Evolutionary conservation across 2,329 filamentous ascomycete species (phyloP), one percentile per base, ranked within the genome.

Genomic region (Fusarium sp.): DNA sequence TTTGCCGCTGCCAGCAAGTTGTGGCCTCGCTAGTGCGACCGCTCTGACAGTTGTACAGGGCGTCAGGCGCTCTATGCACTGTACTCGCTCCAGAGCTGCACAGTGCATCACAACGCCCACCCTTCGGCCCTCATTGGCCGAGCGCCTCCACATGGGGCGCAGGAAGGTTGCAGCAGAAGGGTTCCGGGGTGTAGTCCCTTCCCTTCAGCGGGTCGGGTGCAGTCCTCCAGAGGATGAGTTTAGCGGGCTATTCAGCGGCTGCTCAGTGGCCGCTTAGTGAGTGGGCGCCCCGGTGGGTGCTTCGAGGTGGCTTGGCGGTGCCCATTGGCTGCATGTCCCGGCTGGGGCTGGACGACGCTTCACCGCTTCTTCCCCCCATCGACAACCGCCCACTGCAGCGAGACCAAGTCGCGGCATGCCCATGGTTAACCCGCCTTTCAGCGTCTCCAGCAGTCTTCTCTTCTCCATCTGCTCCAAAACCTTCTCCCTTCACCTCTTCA

Each of bases 351-450:
- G 79, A 71, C 69, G 68, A 73, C 67, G 73, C 79, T 82, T 83
- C 81, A 83, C 81, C 81, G 81, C 81, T 81, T 83, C 81, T 83
- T 83, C 76, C 73, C 71, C 69, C 78, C 78, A 79, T 79, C 72
- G 71, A 78, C 77, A 79, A 76, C 75, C 76, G 71, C 72, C 73
- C 77, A 76, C 75, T 66, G 58, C 66, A 77, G 68, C 62, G 61
- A 68, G 56, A 76, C 76, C 73, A 67, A 63, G 9, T 59, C 62
- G 67, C 67, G 57, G 57, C 45, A 27, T 67, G 72, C 72, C 73
- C 68, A 76, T 70, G 73, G 75, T 66, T 69, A 72, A 74, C 67
- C 72, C 74, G 60, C 66, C 73, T 70, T 76, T 65, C 73, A 78
- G 73, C 70, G 71, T 71, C 76, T 77, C 72, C 72, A 77, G 71